A percentile compares a stretch with the other conserved stretches of the same genome.
Conservation (phyloP, 441 rosid species). For the Mallotus japonicus region DNA sequence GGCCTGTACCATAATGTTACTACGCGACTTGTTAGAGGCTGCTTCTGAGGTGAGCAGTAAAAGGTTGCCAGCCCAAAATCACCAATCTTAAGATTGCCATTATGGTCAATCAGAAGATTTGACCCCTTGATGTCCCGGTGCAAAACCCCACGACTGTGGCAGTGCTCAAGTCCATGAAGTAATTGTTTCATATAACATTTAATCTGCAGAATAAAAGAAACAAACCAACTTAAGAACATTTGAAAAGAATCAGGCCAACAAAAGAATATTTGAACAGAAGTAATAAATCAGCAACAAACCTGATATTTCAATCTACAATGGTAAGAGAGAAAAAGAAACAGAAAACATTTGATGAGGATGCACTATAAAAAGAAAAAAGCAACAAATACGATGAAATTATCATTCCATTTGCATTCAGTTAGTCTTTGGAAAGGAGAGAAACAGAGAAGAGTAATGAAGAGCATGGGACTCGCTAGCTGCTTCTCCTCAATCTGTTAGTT, state of each 20-base stretch:
- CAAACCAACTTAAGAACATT: not conserved
- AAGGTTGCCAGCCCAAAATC: slow-evolving; percentile 88
- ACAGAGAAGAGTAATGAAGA: not conserved
- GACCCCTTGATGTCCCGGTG: slow-evolving; percentile 81
- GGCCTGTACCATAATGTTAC: slow-evolving; percentile 93
- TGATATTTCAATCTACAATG: not conserved
- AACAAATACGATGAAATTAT: not conserved
- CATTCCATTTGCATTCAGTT: not conserved
- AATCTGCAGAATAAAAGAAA: slow-evolving; percentile 34
- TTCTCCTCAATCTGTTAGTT: not conserved
- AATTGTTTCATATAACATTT: slow-evolving; percentile 54
- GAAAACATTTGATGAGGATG: not conserved
- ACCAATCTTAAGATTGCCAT: slow-evolving; percentile 80
- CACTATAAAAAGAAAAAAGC: not conserved
- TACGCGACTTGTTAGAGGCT: slow-evolving; percentile 86
- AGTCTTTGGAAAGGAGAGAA: not conserved
- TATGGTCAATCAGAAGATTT: slow-evolving; percentile 63
- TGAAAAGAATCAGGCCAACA: not conserved
- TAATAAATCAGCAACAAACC: not conserved
- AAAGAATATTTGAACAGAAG: slow-evolving; percentile 1
- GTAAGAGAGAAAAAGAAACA: not conserved
- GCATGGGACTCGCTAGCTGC: not conserved
- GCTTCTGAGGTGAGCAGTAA: slow-evolving; percentile 46
- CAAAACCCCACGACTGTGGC: slow-evolving; percentile 45
- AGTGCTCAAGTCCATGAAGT: slow-evolving; percentile 47